phyloP scores from a whole-genome alignment of 1,284 basidiomycete genomes.

The Fomitopsis betulina region DNA sequence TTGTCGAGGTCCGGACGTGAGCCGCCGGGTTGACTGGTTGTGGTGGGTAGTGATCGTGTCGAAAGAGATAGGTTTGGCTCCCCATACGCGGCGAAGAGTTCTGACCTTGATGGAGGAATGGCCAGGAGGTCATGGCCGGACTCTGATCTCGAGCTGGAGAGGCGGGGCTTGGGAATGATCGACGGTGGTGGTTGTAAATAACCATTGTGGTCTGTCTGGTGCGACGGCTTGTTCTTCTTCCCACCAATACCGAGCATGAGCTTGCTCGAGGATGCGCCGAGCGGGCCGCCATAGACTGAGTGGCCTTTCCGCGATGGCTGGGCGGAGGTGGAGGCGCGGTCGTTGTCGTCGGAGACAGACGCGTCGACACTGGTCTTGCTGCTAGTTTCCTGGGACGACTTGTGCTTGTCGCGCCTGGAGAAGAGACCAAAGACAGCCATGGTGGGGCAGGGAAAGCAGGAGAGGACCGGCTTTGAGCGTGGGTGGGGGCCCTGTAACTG shows the following conservation, averaged over 20 bases:
- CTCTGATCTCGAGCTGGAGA: constrained; percentile 32
- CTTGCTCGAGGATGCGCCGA: constrained; percentile 29
- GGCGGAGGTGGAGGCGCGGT: constrained; percentile 19
- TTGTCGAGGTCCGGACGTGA: constrained; percentile 11
- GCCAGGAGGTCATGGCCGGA: constrained; percentile 31
- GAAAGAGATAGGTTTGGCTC: constrained; percentile 46
- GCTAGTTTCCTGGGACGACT: constrained; percentile 13
- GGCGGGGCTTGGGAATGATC: constrained; percentile 18
- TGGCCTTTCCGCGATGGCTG: constrained; percentile 22
- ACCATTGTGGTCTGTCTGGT: constrained; percentile 20
- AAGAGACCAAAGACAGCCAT: constrained; percentile 31
- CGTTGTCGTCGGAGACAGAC: constrained; percentile 20
- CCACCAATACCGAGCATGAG: constrained; percentile 30
- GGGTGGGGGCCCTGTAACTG: neutral
- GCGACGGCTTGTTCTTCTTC: constrained; percentile 19
- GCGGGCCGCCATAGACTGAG: constrained; percentile 22
- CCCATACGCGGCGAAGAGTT: constrained; percentile 49
- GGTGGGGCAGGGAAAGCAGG: constrained; percentile 4
- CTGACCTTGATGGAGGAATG: constrained; percentile 50
- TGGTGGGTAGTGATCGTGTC: constrained; percentile 53
- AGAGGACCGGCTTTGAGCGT: neutral
- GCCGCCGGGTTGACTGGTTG: constrained; percentile 6
- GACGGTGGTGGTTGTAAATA: constrained; percentile 10
- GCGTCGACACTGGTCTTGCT: constrained; percentile 14
- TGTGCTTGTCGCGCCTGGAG: constrained; percentile 29